phyloP scores from a whole-genome alignment of 352 stramenopile species.

The Globisporangium apiculatum region DNA sequence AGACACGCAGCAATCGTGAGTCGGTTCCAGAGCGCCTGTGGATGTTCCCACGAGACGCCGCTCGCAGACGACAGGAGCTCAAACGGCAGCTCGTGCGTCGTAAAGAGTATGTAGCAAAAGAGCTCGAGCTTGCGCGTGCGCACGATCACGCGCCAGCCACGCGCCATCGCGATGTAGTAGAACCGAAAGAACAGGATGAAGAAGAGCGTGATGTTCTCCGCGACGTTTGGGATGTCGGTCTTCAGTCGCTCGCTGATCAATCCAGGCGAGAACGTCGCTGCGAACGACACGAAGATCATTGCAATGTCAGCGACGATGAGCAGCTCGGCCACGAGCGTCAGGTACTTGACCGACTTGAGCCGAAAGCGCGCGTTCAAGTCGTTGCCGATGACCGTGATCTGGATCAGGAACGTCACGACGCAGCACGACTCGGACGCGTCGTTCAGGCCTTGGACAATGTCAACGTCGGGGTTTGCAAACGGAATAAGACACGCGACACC shows the following conservation, averaged over 20 bases:
- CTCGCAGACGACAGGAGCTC: conserved; percentile 8
- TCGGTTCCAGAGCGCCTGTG: conserved; percentile 31
- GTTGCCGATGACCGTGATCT: conserved; percentile 29
- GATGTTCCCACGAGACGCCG: conserved; percentile 29
- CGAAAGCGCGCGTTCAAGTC: conserved; percentile 20
- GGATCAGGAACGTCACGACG: conserved; percentile 27
- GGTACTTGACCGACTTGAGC: conserved; percentile 16
- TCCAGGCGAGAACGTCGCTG: conserved; percentile 1
- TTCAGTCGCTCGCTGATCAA: conserved; percentile 8
- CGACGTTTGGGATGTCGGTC: conserved; percentile 16
- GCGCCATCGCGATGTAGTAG: conserved; percentile 23
- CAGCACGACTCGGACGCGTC: conserved; percentile 29
- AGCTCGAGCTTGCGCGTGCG: conserved; percentile 15
- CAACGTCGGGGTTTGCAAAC: conserved; percentile 14
- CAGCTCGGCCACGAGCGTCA: conserved; percentile 17
- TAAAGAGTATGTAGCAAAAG: conserved; percentile 21
- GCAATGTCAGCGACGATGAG: conserved; percentile 12
- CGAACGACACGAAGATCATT: background rate
- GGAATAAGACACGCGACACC: conserved; percentile 14
- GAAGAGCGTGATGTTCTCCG: conserved; percentile 22
- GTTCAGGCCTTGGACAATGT: conserved; percentile 17
- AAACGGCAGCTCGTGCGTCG: conserved; percentile 36
- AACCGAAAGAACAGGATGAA: conserved; percentile 39
- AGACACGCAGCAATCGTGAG: conserved; percentile 27
- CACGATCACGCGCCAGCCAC: conserved; percentile 10